Percentiles rank a stretch among this genome's conserved stretches.
phyloP scores from a whole-genome alignment of 164 flowering plant species.

The Platanus orientalis region DNA sequence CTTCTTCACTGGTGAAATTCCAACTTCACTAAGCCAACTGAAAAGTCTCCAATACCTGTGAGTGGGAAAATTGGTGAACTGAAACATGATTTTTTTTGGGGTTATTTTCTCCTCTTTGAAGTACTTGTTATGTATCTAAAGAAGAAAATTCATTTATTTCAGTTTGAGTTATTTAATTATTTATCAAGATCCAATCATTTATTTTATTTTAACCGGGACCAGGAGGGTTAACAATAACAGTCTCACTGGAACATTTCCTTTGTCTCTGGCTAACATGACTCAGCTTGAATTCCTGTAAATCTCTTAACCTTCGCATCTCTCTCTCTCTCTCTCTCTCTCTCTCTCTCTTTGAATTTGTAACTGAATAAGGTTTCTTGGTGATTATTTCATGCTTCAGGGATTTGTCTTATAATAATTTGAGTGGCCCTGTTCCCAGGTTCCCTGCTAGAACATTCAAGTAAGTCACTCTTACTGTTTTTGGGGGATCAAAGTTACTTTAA shows the following conservation, averaged over 20 bases:
- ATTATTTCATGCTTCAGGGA: conserved; percentile 56
- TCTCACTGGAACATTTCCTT: conserved; percentile 76
- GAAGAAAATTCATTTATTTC: background rate
- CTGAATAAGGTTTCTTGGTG: background rate
- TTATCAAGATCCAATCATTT: conserved; percentile 16
- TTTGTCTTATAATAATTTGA: conserved; percentile 84
- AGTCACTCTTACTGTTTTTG: conserved; percentile 4
- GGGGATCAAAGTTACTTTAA: too few species aligned
- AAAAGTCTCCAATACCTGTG: conserved; percentile 72
- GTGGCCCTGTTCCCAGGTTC: conserved; percentile 84
- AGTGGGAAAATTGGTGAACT: conserved; percentile 19
- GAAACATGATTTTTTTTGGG: too few species aligned
- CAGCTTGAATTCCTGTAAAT: conserved; percentile 82
- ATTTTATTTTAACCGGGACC: conserved; percentile 18
- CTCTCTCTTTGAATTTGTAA: conserved; percentile 2
- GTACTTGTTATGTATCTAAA: background rate
- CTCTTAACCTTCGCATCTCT: conserved; percentile 17
- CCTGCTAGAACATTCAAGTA: conserved; percentile 79
- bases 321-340: background rate
- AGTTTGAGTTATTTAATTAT: background rate
- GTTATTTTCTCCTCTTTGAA: background rate
- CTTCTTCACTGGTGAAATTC: conserved; percentile 54
- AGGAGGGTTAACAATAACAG: conserved; percentile 97
- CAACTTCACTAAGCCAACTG: conserved; percentile 50
- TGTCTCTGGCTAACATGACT: conserved; percentile 63